Evolutionary conservation across 306 rosid species (phyloP), one percentile per base, ranked within the genome.

Genomic region (Astragalus membranaceus): DNA sequence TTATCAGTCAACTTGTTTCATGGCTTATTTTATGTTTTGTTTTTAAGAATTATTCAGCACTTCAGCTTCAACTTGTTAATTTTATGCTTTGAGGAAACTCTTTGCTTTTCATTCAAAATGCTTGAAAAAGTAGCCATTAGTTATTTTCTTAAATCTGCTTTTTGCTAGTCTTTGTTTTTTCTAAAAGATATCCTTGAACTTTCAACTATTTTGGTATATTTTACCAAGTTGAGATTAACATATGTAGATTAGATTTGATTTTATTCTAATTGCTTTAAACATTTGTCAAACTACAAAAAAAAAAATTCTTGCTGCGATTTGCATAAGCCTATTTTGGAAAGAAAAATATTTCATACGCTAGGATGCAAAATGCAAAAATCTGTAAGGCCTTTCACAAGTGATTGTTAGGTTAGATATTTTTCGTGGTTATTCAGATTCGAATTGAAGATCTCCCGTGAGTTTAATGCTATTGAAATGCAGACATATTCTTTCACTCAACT

Each of bases 401-500:
- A n/a, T n/a, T n/a, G n/a, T n/a, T n/a, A n/a, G n/a, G n/a, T n/a
- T n/a, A n/a, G n/a, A n/a, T n/a, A n/a, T n/a, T n/a, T n/a, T n/a
- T n/a, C n/a, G n/a, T n/a, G n/a, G n/a, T n/a, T n/a, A n/a, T n/a
- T n/a, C n/a, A n/a, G n/a, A n/a, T n/a, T n/a, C n/a, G n/a, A n/a
- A n/a, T n/a, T n/a, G n/a, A n/a, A n/a, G n/a, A n/a, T n/a, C n/a
- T n/a, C n/a, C n/a, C n/a, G n/a, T n/a, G n/a, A n/a, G n/a, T n/a
- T n/a, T n/a, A n/a, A n/a, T n/a, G n/a, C 57, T 59, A 56, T 67
- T 13, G 6, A 77, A 76, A 73, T 79, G 35, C 54, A 35, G 72
- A 78, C 76, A 71, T 15, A 11, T 67, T 14, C 57, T 59, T 39
- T 74, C 69, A 33, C 6, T 33, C 37, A 33, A 5, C 37, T 6